Evolutionary conservation across 2,329 filamentous ascomycete species (phyloP).

Genomic region (Didymella glomerata): DNA sequence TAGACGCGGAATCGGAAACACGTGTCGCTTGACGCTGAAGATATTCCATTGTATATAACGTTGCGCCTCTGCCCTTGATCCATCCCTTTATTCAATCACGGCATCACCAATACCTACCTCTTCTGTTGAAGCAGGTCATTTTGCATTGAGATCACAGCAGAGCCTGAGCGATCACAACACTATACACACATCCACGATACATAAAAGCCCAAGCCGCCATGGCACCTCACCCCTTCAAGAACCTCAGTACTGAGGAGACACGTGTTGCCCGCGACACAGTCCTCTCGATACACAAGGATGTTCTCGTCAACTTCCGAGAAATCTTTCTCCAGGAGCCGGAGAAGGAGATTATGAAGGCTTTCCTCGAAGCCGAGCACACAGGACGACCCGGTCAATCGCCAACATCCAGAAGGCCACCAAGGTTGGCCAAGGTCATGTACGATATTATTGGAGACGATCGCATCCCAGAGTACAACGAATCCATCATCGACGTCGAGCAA

Average conservation of each 20-base stretch:
- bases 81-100: background rate
- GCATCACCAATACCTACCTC: background rate
- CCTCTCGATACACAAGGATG: constrained; percentile 50
- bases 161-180: background rate
- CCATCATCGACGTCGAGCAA: constrained; percentile 59
- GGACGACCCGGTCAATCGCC: constrained; percentile 49
- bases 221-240: constrained; percentile 63
- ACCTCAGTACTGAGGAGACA: constrained; percentile 65
- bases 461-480: constrained; percentile 64
- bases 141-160: background rate
- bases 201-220: constrained; percentile 29
- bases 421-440: constrained; percentile 64
- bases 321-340: constrained; percentile 62
- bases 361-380: constrained; percentile 59
- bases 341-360: constrained; percentile 59
- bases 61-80: background rate
- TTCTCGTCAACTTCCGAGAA: constrained; percentile 57
- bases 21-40: constrained; percentile 1
- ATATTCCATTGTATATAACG: constrained; percentile 11
- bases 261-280: constrained; percentile 60
- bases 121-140: background rate
- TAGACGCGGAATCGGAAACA: constrained; percentile 21
- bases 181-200: background rate
- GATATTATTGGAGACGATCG: constrained; percentile 63
- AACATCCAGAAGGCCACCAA: constrained; percentile 56